Conservation (phyloP, 2,329 filamentous ascomycete species). For the Chrysoporthe cubensis region DNA sequence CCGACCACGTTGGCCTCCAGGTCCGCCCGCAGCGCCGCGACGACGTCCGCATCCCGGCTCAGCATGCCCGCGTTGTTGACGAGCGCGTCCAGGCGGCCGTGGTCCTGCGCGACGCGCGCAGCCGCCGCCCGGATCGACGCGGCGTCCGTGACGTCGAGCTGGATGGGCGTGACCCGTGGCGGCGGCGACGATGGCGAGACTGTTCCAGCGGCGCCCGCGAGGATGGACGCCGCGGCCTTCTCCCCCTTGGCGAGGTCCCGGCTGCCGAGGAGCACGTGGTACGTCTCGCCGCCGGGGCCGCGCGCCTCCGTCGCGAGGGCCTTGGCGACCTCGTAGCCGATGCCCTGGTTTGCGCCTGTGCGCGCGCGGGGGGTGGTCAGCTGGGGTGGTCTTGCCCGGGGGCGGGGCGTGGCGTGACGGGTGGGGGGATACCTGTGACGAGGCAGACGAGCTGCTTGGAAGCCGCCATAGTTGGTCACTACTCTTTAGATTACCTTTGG, state of each 20-base stretch:
- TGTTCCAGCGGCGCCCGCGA: too few species aligned
- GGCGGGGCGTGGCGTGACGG: too few species aligned
- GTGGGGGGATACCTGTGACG: neutral
- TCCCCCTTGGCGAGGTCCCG: constrained; percentile 34
- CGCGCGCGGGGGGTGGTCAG: neutral
- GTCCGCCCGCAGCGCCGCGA: constrained; percentile 15
- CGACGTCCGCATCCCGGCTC: neutral
- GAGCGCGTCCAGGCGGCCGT: neutral
- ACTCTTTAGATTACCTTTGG: too few species aligned
- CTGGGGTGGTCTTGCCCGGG: neutral
- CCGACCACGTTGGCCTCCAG: constrained; percentile 18
- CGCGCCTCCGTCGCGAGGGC: neutral
- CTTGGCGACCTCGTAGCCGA: neutral
- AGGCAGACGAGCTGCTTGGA: neutral
- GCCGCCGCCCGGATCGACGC: constrained; percentile 30
- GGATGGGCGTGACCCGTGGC: constrained; percentile 19
- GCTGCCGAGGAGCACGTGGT: constrained; percentile 36
- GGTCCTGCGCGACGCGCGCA: neutral
- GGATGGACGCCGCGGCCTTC: constrained; percentile 24
- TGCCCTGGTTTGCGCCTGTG: neutral
- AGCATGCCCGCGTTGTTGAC: constrained; percentile 15
- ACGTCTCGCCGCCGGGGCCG: constrained; percentile 20
- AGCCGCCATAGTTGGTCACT: neutral
- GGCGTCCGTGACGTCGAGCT: constrained; percentile 31
- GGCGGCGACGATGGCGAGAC: too few species aligned